A percentile compares a stretch with the other conserved stretches of the same genome.
Conservation (phyloP, 352 stramenopile genomes). For the Thraustotheca clavata region DNA sequence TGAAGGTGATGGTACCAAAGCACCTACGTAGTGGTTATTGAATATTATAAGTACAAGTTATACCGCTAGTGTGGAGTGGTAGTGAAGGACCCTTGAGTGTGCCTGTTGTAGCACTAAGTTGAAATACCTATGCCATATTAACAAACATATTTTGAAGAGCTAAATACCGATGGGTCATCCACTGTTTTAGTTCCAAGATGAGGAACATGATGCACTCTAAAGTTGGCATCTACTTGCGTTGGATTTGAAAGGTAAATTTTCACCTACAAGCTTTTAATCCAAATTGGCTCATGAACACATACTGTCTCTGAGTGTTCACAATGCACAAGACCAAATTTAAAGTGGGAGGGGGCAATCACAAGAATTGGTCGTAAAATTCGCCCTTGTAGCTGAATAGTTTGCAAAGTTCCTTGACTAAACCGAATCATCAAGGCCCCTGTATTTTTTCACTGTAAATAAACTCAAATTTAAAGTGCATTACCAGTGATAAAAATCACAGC, state of each 20-base stretch:
- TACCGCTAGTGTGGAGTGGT: constrained; percentile 33
- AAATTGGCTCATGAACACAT: neutral
- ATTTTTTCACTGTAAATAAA: neutral
- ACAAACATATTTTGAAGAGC: neutral
- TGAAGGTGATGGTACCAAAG: constrained; percentile 34
- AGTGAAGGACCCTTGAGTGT: constrained; percentile 46
- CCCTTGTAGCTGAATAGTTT: constrained; percentile 42
- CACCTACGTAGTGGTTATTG: constrained; percentile 23
- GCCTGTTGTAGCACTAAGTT: constrained; percentile 34
- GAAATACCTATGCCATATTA: constrained; percentile 32
- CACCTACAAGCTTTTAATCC: neutral
- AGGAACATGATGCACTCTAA: constrained; percentile 47
- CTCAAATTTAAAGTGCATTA: neutral
- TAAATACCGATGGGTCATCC: constrained; percentile 36
- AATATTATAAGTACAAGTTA: neutral
- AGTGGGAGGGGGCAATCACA: constrained; percentile 50
- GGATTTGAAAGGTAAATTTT: constrained; percentile 49
- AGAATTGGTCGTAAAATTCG: constrained; percentile 44
- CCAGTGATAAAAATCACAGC: neutral
- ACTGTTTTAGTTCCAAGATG: constrained; percentile 41
- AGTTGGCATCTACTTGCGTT: constrained; percentile 43
- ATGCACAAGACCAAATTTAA: constrained; percentile 60
- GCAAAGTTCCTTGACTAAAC: constrained; percentile 56
- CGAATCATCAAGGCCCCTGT: constrained; percentile 41
- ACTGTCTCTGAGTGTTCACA: constrained; percentile 35